Evolutionary conservation across 176 grass and related monocot species (phyloP).

Genomic region (Guadua angustifolia): DNA sequence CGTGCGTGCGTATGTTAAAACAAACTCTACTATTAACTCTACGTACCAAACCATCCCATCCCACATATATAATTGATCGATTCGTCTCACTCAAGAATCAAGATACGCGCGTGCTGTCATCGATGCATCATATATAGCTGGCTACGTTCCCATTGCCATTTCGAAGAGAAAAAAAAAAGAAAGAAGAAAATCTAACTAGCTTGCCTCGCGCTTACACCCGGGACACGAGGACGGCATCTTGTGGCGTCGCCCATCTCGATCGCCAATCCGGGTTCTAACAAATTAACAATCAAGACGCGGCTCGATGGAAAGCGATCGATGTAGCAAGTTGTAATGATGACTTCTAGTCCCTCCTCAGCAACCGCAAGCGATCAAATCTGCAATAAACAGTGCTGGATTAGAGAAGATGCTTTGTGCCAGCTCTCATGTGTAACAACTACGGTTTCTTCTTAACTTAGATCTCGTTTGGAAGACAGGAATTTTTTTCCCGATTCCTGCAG

Average conservation of each 20-base stretch:
- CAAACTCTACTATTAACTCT: no score
- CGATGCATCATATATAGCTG: background rate
- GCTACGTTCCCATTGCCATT: no score
- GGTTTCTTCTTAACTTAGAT: no score
- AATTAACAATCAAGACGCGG: background rate
- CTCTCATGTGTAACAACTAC: no score
- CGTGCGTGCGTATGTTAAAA: no score
- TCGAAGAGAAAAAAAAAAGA: no score
- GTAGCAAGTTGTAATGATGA: background rate
- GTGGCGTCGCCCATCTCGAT: background rate
- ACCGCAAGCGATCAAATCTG: background rate
- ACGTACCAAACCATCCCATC: no score
- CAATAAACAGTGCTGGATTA: no score
- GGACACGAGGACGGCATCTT: slow-evolving; percentile 22
- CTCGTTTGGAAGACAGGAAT: no score
- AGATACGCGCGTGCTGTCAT: background rate
- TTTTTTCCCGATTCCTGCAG: no score
- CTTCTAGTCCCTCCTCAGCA: background rate
- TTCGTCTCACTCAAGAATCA: background rate
- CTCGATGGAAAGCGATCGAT: background rate
- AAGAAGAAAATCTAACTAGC: background rate
- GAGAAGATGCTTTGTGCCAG: no score
- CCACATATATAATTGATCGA: background rate
- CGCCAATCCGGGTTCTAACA: background rate
- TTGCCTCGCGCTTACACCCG: background rate